phyloP scores from a whole-genome alignment of 2,329 filamentous ascomycete species.

The Sporothrix pallida region DNA sequence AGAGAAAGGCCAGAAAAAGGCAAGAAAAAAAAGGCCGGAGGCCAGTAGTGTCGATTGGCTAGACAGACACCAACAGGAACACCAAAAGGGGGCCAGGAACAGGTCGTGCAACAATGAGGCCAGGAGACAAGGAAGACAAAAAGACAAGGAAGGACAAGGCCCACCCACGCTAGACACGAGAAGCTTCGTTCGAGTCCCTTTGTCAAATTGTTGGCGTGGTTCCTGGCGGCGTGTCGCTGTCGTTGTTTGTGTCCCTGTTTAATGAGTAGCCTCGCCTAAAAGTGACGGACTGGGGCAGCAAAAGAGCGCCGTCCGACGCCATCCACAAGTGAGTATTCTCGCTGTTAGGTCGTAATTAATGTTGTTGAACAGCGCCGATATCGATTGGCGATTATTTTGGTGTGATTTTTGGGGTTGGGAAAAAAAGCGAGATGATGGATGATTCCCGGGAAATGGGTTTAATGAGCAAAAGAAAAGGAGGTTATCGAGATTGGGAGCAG shows the following conservation, averaged over 20 bases:
- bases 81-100: not conserved
- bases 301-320: slow-evolving; percentile 24
- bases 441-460: slow-evolving; percentile 18
- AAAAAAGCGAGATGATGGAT: not conserved
- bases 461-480: slow-evolving; percentile 16
- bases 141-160: slow-evolving; percentile 13
- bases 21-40: not conserved
- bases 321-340: not conserved
- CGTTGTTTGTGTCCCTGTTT: slow-evolving; percentile 14
- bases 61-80: not conserved
- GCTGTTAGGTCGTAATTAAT: too few relatives aligned
- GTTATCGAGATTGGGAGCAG: slow-evolving; percentile 28
- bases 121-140: not conserved
- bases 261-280: slow-evolving; percentile 32
- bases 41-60: not conserved
- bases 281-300: slow-evolving; percentile 21
- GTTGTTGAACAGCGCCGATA: not conserved
- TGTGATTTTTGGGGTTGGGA: not conserved
- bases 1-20: not conserved
- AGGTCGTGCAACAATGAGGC: slow-evolving; percentile 18
- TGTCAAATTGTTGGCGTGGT: slow-evolving; percentile 8
- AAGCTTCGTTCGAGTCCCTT: slow-evolving; percentile 1
- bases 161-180: slow-evolving; percentile 32
- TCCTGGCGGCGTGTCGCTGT: slow-evolving; percentile 5
- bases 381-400: not conserved